Percentiles rank a stretch among this genome's conserved stretches.
phyloP scores from a whole-genome alignment of 1,284 basidiomycete genomes.

The Moesziomyces antarcticus region DNA sequence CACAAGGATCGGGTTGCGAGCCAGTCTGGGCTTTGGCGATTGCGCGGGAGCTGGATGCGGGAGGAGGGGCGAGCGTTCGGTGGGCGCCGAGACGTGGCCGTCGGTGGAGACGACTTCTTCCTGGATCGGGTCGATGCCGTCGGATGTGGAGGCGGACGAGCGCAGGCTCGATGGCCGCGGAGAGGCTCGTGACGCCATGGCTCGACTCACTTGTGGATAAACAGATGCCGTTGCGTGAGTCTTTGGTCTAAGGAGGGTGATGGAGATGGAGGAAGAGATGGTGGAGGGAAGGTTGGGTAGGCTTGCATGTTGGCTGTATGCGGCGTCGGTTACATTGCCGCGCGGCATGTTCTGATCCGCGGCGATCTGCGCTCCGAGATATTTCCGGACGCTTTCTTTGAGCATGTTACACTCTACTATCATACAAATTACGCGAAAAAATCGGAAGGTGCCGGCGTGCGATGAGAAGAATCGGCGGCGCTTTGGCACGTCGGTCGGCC shows the following conservation, averaged over 20 bases:
- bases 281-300: not conserved
- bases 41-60: not conserved
- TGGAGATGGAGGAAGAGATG: not conserved
- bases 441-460: constrained; percentile 16
- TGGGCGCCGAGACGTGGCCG: constrained; percentile 16
- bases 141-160: constrained; percentile 12
- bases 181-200: constrained; percentile 4
- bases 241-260: too few species aligned
- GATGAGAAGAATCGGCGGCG: constrained; percentile 1
- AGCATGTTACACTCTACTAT: constrained; percentile 8
- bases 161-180: constrained; percentile 35
- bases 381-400: constrained; percentile 1
- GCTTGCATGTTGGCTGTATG: not conserved
- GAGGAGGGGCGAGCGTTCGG: constrained; percentile 26
- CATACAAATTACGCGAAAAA: constrained; percentile 8
- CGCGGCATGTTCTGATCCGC: not conserved
- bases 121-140: constrained; percentile 30
- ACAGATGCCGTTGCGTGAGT: too few species aligned
- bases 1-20: constrained; percentile 38
- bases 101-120: constrained; percentile 36
- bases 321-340: not conserved
- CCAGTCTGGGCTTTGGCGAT: constrained; percentile 9
- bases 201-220: not conserved
- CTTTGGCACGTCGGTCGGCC: too few species aligned
- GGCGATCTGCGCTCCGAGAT: constrained; percentile 3